Evolutionary conservation across 306 rosid genomes (phyloP).

Genomic region (Cercis canadensis): DNA sequence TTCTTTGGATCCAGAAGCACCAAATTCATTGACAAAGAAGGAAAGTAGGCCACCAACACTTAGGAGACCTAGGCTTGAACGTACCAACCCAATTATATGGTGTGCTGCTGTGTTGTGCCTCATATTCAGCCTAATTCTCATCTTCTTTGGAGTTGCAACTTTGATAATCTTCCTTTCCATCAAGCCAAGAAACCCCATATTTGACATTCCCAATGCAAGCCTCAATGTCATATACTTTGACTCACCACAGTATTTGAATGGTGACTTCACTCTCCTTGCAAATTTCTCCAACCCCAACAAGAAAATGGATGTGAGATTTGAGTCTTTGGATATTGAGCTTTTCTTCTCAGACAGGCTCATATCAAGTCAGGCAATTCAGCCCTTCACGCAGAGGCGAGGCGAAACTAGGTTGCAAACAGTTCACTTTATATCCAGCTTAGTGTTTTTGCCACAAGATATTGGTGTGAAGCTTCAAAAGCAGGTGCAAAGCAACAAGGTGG

Average conservation of each 20-base stretch:
- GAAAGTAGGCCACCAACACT: slow-evolving; percentile 47
- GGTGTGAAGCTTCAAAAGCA: slow-evolving; percentile 73
- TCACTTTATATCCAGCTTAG: slow-evolving; percentile 75
- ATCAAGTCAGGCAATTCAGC: slow-evolving; percentile 61
- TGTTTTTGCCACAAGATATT: slow-evolving; percentile 77
- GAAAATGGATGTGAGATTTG: slow-evolving; percentile 63
- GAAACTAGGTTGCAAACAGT: slow-evolving; percentile 68
- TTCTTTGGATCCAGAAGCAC: slow-evolving; percentile 31
- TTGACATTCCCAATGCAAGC: slow-evolving; percentile 81
- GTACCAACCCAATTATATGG: slow-evolving; percentile 84
- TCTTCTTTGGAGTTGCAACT: slow-evolving; percentile 82
- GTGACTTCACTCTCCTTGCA: slow-evolving; percentile 72
- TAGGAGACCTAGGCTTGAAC: slow-evolving; percentile 46
- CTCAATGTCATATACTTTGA: slow-evolving; percentile 80
- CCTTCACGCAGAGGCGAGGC: slow-evolving; percentile 64
- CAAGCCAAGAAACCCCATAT: slow-evolving; percentile 66
- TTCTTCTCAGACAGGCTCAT: slow-evolving; percentile 77
- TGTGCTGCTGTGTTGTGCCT: slow-evolving; percentile 71
- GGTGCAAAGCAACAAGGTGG: slow-evolving; percentile 64
- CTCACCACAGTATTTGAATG: slow-evolving; percentile 76
- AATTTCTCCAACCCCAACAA: slow-evolving; percentile 90
- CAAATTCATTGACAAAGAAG: slow-evolving; percentile 31
- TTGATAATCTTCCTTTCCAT: slow-evolving; percentile 66
- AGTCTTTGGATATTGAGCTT: slow-evolving; percentile 63
- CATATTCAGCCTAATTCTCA: slow-evolving; percentile 74